These are phyloP conservation scores for Lecanosticta acicola DNA, from an alignment of 2,329 filamentous ascomycete species.

Conservation along the genomic window DNA sequence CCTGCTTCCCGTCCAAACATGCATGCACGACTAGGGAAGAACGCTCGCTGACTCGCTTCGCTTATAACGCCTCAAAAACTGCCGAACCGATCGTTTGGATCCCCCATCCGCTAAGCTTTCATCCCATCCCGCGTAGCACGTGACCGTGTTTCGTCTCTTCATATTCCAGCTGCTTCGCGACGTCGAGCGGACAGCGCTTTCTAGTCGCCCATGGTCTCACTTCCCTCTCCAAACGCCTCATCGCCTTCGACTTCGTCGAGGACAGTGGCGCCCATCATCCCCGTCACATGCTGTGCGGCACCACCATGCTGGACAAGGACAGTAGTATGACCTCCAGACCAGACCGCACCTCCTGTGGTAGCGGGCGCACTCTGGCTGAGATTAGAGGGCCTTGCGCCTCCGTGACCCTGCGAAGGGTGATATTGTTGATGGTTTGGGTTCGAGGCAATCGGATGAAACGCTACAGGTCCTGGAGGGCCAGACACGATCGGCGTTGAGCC, in stretches of 20 bases:
- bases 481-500: slow-evolving; percentile 25
- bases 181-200: neutral
- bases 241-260: slow-evolving; percentile 38
- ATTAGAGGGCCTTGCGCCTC: slow-evolving; percentile 9
- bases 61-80: neutral
- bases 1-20: too few species aligned
- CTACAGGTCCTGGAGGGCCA: slow-evolving; percentile 5
- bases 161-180: neutral
- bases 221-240: slow-evolving; percentile 42
- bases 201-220: slow-evolving; percentile 38
- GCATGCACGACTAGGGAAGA: neutral
- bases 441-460: neutral
- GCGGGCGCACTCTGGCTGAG: slow-evolving; percentile 30
- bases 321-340: slow-evolving; percentile 11
- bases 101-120: too few species aligned
- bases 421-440: slow-evolving; percentile 7
- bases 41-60: neutral
- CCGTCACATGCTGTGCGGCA: slow-evolving; percentile 32
- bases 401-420: slow-evolving; percentile 1
- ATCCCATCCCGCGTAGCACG: too few species aligned
- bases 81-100: too few species aligned
- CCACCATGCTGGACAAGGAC: slow-evolving; percentile 9
- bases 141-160: too few species aligned
- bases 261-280: slow-evolving; percentile 35
- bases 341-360: slow-evolving; percentile 22